These are phyloP conservation scores for Fistulinella prunicolor DNA, from an alignment of 768 basidiomycete genomes.

Conservation along the genomic window DNA sequence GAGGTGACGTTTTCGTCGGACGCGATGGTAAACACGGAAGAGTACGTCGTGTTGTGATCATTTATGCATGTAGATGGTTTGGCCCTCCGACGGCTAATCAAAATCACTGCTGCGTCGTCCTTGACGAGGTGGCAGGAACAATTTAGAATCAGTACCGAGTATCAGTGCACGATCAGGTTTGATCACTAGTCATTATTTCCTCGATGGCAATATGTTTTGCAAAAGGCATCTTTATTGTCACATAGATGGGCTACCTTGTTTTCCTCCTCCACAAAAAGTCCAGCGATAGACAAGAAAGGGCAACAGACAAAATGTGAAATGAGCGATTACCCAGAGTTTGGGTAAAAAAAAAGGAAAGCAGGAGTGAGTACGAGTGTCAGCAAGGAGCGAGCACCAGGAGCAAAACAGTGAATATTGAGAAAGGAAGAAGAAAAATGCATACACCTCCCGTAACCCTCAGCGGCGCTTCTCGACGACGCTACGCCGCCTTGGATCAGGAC, in stretches of 20 bases:
- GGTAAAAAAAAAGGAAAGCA: background rate
- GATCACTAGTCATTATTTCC: no score
- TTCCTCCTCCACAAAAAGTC: background rate
- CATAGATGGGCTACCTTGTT: background rate
- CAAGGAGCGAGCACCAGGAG: background rate
- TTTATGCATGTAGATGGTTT: background rate
- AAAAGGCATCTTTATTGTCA: background rate
- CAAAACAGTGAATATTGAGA: background rate
- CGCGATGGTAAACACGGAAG: slow-evolving; percentile 49
- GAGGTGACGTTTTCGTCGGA: slow-evolving; percentile 57
- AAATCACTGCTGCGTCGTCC: no score
- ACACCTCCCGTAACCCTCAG: background rate
- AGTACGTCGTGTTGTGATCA: slow-evolving; percentile 52
- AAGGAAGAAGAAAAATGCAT: background rate
- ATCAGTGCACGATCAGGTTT: no score
- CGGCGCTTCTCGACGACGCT: slow-evolving; percentile 9
- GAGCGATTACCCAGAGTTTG: no score
- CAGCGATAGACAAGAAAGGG: background rate
- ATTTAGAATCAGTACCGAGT: no score
- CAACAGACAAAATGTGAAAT: no score
- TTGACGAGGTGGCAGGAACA: no score
- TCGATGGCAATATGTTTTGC: no score
- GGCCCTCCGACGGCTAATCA: no score
- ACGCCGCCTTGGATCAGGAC: slow-evolving; percentile 2
- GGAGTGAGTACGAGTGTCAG: background rate